Evolutionary conservation across 2,329 filamentous ascomycete genomes (phyloP).

Genomic region (Albophoma yamanashiensis): DNA sequence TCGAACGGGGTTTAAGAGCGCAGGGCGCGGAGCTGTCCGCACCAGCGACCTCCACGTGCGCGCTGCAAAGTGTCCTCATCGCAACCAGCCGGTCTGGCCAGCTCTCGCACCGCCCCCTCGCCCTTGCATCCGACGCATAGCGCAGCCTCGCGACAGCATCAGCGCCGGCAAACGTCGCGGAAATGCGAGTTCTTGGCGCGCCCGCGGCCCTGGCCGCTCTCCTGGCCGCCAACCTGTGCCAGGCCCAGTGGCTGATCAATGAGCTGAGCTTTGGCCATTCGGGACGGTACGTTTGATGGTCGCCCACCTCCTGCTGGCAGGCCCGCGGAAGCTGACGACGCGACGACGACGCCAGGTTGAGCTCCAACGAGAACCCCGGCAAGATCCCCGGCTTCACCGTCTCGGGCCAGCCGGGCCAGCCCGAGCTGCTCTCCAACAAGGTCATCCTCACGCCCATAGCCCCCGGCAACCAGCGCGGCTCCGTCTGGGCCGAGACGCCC

Average conservation of each 20-base stretch:
- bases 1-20: not conserved
- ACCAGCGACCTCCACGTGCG: not conserved
- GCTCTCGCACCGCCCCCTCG: not conserved
- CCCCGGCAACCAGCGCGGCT: slow-evolving; percentile 75
- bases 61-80: slow-evolving; percentile 18
- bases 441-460: slow-evolving; percentile 82
- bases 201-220: slow-evolving; percentile 27
- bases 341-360: not conserved
- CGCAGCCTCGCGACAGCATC: not conserved
- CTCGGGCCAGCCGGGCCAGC: slow-evolving; percentile 40
- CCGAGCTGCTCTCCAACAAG: slow-evolving; percentile 73
- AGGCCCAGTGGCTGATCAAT: slow-evolving; percentile 58
- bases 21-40: not conserved
- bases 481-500: slow-evolving; percentile 63
- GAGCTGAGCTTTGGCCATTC: slow-evolving; percentile 70
- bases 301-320: not conserved
- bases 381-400: slow-evolving; percentile 44
- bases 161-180: slow-evolving; percentile 7
- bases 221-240: slow-evolving; percentile 36
- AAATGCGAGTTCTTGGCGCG: slow-evolving; percentile 30
- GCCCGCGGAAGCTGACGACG: not conserved
- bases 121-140: not conserved
- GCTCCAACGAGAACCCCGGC: slow-evolving; percentile 14
- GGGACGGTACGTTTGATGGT: slow-evolving; percentile 37
- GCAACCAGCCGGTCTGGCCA: slow-evolving; percentile 5